Evolutionary conservation across 148 eudicot species (phyloP).

Genomic region (Rhododendron ovatum): DNA sequence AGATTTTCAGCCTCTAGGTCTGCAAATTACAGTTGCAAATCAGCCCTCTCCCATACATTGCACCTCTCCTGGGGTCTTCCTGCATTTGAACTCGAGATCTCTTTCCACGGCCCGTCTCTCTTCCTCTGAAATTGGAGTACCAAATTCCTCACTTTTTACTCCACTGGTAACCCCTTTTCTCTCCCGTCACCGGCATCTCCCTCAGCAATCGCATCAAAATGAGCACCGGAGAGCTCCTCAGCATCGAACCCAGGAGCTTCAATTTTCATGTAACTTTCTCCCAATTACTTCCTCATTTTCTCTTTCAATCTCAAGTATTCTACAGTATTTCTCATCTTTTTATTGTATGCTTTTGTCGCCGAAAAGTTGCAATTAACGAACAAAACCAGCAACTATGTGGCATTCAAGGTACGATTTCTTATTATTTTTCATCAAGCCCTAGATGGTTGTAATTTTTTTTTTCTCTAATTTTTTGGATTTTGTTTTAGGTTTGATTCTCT

Average conservation of each 20-base stretch:
- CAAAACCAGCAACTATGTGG: constrained; percentile 66
- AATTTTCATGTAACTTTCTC: constrained; percentile 52
- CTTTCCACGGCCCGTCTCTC: neutral
- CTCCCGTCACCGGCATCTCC: neutral
- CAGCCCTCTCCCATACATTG: no score
- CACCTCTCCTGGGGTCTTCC: no score
- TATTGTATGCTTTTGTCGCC: constrained; percentile 9
- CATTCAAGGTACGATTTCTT: constrained; percentile 66
- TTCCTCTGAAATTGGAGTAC: neutral
- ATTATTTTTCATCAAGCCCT: neutral
- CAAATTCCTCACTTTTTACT: neutral
- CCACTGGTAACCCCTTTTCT: neutral
- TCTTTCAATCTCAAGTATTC: neutral
- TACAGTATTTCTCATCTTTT: constrained; percentile 7
- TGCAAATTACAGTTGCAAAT: no score
- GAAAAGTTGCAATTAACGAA: constrained; percentile 63
- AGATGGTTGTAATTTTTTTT: neutral
- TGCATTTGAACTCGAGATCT: neutral
- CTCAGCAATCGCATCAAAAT: constrained; percentile 19
- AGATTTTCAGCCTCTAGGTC: no score
- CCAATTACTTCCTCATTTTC: neutral
- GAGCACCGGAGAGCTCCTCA: constrained; percentile 76
- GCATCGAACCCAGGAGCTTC: constrained; percentile 79
- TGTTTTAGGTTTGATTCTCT: no score
- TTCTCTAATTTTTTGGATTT: neutral